Evolutionary conservation across 2,329 filamentous ascomycete species (phyloP), one percentile per base, ranked within the genome.

Genomic region (Chrysoporthe puriensis): DNA sequence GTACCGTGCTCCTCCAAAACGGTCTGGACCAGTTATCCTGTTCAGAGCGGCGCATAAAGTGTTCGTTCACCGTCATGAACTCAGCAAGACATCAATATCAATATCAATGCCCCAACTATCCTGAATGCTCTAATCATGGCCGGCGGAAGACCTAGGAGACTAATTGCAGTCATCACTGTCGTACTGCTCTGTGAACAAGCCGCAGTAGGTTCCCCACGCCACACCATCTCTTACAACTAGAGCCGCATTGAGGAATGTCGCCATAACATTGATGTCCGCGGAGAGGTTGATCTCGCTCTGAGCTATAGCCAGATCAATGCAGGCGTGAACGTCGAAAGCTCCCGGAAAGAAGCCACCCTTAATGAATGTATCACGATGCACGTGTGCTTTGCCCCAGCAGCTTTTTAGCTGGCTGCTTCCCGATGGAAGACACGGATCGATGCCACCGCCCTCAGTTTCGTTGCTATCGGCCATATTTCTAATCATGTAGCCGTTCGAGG

Each of bases 101-200:
- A 60, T 2, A n/a, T 60, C 57, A 16, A 60, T 43, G 40, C 57
- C 57, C 57, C 57, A 60, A 16, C 57, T 60, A 60, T 60, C 57
- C 57, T 60, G 57, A 16, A 60, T n/a, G 26, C n/a, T 44, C 57
- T 40, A 60, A 5, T 60, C 36, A 44, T 60, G 16, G 1, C 40
- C 57, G 13, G 3, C 36, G 14, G 57, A 44, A n/a, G 40, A 44
- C 8, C 18, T 18, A 26, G 57, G 57, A 40, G 57, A 42, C 57
- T 40, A 60, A 26, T n/a, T 60, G 14, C 57, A 60, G 18, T 44
- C 57, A 14, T 43, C 36, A 43, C 57, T 7, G 14, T 21, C 57
- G 26, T 60, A 60, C n/a, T 40, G 36, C 57, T 60, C 36, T 14
- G 57, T 21, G 13, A 60, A 60, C n/a, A 60, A 14, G 7, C 57